phyloP scores from a whole-genome alignment of 768 basidiomycete species.

The Lactifluus pinguis region DNA sequence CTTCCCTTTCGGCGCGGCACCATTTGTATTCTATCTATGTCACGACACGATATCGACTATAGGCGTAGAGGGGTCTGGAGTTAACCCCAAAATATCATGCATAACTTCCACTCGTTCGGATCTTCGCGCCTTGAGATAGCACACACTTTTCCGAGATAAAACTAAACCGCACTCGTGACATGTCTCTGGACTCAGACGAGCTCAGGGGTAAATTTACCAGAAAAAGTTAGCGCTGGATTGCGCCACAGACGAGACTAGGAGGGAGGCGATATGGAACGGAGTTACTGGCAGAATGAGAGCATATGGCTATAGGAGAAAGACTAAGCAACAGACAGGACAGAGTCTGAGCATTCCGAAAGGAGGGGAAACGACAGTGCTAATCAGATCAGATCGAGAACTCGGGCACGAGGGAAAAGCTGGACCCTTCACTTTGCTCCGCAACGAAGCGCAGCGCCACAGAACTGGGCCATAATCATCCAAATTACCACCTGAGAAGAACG shows the following conservation, averaged over 20 bases:
- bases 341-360: neutral
- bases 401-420: neutral
- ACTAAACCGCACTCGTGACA: constrained; percentile 6
- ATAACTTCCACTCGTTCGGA: neutral
- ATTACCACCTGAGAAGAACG: constrained; percentile 46
- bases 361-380: constrained; percentile 4
- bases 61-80: constrained; percentile 4
- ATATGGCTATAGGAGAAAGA: constrained; percentile 7
- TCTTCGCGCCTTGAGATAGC: constrained; percentile 1
- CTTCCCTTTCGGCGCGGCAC: neutral
- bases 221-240: neutral
- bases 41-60: neutral
- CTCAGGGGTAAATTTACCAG: neutral
- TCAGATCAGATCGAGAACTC: constrained; percentile 3
- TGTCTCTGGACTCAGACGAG: constrained; percentile 10
- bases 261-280: neutral
- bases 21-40: constrained; percentile 14
- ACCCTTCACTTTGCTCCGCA: constrained; percentile 35
- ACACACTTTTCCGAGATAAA: constrained; percentile 1
- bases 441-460: constrained; percentile 77
- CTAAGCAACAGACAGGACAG: neutral
- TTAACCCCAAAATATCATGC: neutral
- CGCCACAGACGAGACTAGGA: constrained; percentile 3
- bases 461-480: constrained; percentile 79
- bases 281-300: constrained; percentile 1